Evolutionary conservation across 345 rosid species (phyloP), one percentile per base, ranked within the genome.

Genomic region (Balakata baccata): DNA sequence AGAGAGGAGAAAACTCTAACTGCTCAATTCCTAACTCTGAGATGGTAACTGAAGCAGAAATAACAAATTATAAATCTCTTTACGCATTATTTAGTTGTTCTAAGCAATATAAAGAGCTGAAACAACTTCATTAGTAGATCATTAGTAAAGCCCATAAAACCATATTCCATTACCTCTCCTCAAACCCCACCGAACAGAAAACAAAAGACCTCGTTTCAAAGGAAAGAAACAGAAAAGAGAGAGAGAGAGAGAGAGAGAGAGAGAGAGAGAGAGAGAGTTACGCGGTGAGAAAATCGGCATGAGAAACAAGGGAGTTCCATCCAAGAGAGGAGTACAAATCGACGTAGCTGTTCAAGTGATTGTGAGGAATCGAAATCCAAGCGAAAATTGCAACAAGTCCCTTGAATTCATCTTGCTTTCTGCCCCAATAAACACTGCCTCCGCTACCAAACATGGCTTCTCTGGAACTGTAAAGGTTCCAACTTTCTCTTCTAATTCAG

Each of bases 291-390:
- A 95, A 95, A 81, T 86, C 90, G 71, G 97, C 83, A 64, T 79
- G 90, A 47, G 92, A 87, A 77, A 92, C 83, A 68, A 95, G 96
- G 39, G 96, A 89, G 73, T 87, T 86, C 99, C 98, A 95, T 1
- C 93, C 88, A 6, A 95, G 93, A 74, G 99, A 91, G 20, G 96
- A 87, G 76, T 91, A 92, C 74, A 95, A 84, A 81, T 92, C 91
- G 41, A 89, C 80, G 75, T 79, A 87, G 74, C 70, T 84, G 20
- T 73, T 38, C 61, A 91, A 76, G 37, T 82, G 88, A 41, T 59
- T 72, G n/a, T 88, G 87, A 46, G 73, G 78, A 75, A 88, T 76
- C 53, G 96, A 91, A 43, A 86, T 79, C 98, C 99, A 95, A 12
- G 78, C 83, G 77, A 89, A 95, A 6, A 95, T 61, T 77, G 89